Conservation (phyloP, 2,329 filamentous ascomycete species). For the Paecilomyces sp. region DNA sequence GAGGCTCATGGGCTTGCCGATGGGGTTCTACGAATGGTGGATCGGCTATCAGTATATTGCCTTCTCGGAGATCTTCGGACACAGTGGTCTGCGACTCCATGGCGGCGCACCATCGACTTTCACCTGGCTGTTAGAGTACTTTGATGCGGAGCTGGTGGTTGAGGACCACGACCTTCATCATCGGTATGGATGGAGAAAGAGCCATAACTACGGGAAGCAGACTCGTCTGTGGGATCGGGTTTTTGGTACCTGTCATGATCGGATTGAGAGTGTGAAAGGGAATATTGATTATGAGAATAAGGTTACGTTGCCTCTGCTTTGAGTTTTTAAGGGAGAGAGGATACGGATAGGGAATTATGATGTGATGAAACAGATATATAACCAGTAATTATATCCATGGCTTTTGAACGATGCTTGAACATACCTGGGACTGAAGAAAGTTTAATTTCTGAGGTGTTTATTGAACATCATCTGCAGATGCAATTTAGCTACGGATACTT, state of each 20-base stretch:
- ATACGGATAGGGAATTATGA: too few species aligned
- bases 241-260: conserved; percentile 20
- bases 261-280: conserved; percentile 21
- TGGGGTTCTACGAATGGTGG: conserved; percentile 41
- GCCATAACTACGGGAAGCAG: conserved; percentile 27
- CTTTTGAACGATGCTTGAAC: too few species aligned
- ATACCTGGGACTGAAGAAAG: too few species aligned
- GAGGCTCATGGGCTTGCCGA: conserved; percentile 27
- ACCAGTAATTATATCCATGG: too few species aligned
- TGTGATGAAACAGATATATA: too few species aligned
- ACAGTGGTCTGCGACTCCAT: conserved; percentile 33
- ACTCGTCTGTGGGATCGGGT: conserved; percentile 24
- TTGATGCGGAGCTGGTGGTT: conserved; percentile 29
- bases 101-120: conserved; percentile 22
- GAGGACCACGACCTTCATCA: conserved; percentile 34
- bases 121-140: conserved; percentile 21
- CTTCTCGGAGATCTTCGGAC: conserved; percentile 34
- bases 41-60: conserved; percentile 35
- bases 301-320: too few species aligned
- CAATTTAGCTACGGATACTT: too few species aligned
- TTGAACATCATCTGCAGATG: too few species aligned
- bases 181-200: conserved; percentile 24
- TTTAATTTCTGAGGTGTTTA: too few species aligned
- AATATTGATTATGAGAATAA: conserved; percentile 16
- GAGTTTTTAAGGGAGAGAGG: too few species aligned